Evolutionary conservation across 495 filamentous ascomycete species (phyloP), one percentile per base, ranked within the genome.

Genomic region (Aspergillus sclerotioniger): DNA sequence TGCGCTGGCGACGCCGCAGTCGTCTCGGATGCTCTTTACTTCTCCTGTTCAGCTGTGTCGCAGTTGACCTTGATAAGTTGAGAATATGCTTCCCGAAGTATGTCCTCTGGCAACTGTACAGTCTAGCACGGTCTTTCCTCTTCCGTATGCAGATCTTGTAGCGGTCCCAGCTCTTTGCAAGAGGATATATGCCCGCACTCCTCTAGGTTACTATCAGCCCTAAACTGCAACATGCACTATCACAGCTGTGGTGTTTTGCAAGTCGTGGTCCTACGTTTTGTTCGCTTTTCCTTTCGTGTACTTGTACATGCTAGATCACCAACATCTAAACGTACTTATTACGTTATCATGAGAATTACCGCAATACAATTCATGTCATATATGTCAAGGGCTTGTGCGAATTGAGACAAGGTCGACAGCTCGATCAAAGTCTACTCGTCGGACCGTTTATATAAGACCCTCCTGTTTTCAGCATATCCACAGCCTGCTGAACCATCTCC

Each of bases 401-500:
- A 16, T 43, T 13, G 9, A 16, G n/a, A 17, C 16, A 46, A 2
- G 5, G 13, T 41, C 13, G 1, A 6, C n/a, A 41, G 6, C 13
- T 13, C 6, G 8, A 56, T 68, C 67, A 78, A 55, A 78, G 65
- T 45, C 73, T 78, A 51, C 71, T 76, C 9, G 62, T 54, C 3
- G 62, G 55, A 2, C 64, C 61, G 39, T 54, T 63, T 16, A 80
- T 67, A 62, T 72, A 80, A 6, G 69, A 65, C 37, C 69, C 61
- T 9, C 73, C 71, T 4, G 58, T 52, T 71, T 76, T 84, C 54
- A 96, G 67, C 73, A 88, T 80, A 8, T 80, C 79, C 17, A 90
- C 83, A 3, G 91, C 90, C 73, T 92, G 86, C 35, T 71, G 68
- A n/a, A 96, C 88, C 87, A 96, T 95, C 66, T 92, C 88, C 54